phyloP scores from a whole-genome alignment of 2,329 filamentous ascomycete species.

The Diaporthe ilicicola region DNA sequence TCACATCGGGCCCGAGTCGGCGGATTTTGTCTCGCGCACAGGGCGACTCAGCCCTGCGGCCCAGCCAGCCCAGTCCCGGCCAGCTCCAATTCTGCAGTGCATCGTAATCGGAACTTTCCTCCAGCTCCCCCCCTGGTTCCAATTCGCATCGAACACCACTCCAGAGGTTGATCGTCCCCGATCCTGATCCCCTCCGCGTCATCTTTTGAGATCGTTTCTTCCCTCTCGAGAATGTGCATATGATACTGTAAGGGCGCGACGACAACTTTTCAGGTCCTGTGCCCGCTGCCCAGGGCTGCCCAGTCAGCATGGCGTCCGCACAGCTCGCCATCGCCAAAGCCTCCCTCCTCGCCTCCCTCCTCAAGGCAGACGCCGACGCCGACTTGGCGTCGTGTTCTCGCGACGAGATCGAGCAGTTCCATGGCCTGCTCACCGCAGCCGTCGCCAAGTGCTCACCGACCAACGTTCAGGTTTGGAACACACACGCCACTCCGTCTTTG shows the following conservation, averaged over 20 bases:
- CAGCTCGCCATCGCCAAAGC: constrained; percentile 82
- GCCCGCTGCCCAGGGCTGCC: neutral
- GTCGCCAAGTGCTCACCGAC: constrained; percentile 76
- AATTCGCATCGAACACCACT: neutral
- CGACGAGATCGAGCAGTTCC: constrained; percentile 75
- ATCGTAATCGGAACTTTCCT: constrained; percentile 18
- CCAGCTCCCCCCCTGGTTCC: neutral
- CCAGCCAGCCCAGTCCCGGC: constrained; percentile 4
- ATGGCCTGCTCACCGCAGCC: constrained; percentile 70
- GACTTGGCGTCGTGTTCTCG: constrained; percentile 62
- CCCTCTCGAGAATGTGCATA: neutral
- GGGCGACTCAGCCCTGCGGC: constrained; percentile 10
- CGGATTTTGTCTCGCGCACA: neutral
- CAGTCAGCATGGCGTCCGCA: constrained; percentile 67
- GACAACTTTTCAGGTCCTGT: neutral
- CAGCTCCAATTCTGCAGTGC: constrained; percentile 13
- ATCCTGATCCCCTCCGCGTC: neutral
- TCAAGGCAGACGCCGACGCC: constrained; percentile 74
- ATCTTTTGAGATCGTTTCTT: neutral
- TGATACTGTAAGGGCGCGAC: constrained; percentile 19
- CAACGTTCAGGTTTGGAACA: constrained; percentile 88
- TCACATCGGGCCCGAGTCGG: constrained; percentile 19
- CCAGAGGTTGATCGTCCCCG: neutral
- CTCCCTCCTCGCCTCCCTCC: constrained; percentile 76
- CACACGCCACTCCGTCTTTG: constrained; percentile 37